A percentile compares a stretch with the other conserved stretches of the same genome.
Evolutionary conservation across 495 filamentous ascomycete genomes (phyloP).

Genomic region (Neohortaea acidophila): DNA sequence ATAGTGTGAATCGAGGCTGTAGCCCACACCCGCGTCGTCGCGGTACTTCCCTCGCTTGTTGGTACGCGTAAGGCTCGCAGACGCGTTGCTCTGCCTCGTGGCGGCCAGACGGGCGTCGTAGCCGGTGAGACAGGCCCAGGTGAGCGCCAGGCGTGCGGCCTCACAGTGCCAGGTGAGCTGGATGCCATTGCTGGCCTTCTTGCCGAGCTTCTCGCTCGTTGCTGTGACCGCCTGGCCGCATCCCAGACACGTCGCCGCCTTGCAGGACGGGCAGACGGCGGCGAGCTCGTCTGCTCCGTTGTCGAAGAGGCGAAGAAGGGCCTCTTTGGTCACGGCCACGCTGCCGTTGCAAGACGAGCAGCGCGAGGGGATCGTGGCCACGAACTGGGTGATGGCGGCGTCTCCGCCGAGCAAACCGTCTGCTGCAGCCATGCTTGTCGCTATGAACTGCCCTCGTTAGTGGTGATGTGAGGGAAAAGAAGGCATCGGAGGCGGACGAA

Average conservation of each 20-base stretch:
- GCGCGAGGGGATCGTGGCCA: too few species aligned
- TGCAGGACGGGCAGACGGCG: not conserved
- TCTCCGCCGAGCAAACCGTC: too few species aligned
- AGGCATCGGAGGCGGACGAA: too few species aligned
- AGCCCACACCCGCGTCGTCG: not conserved
- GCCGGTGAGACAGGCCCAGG: constrained; percentile 21
- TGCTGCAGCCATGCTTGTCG: too few species aligned
- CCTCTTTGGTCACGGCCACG: too few species aligned
- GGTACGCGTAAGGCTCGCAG: not conserved
- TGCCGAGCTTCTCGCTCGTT: not conserved
- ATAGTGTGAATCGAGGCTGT: not conserved
- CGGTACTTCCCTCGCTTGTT: not conserved
- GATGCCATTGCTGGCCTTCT: not conserved
- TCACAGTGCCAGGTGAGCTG: constrained; percentile 20
- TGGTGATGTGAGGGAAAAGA: too few species aligned
- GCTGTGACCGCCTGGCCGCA: not conserved
- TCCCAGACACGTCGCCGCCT: constrained; percentile 2
- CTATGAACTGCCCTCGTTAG: too few species aligned
- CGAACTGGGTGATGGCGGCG: too few species aligned
- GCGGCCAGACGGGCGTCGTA: constrained; percentile 11
- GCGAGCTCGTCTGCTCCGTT: too few species aligned
- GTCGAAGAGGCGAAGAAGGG: too few species aligned
- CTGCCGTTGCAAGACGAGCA: too few species aligned
- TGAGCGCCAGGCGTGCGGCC: constrained; percentile 14
- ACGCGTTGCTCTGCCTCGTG: not conserved